These are phyloP conservation scores for Gomphus bonarii DNA, from an alignment of 1,284 basidiomycete species.

Conservation along the genomic window DNA sequence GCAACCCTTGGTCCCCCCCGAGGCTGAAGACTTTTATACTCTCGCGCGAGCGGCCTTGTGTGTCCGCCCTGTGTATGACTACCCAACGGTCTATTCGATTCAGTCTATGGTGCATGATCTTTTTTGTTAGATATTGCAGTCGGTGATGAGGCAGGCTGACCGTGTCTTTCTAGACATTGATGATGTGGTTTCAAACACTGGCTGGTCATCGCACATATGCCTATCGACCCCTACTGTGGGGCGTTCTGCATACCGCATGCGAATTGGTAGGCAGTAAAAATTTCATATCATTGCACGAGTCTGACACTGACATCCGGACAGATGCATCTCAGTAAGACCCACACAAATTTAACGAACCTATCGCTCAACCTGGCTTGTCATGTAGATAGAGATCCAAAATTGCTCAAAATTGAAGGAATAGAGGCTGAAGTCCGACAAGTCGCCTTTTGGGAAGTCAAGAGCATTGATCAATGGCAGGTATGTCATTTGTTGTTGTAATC, in stretches of 20 bases:
- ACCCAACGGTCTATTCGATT: conserved; percentile 10
- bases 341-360: not conserved
- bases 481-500: not conserved
- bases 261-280: conserved; percentile 1
- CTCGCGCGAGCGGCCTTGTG: conserved; percentile 7
- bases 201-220: conserved; percentile 10
- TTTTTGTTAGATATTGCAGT: not conserved
- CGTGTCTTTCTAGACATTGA: conserved; percentile 6
- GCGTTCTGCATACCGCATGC: conserved; percentile 6
- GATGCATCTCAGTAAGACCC: conserved; percentile 7
- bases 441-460: conserved; percentile 11
- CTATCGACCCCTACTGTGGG: conserved; percentile 10
- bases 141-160: not conserved
- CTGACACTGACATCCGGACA: not conserved
- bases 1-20: conserved; percentile 2
- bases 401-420: conserved; percentile 1
- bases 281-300: not conserved
- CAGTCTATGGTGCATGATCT: conserved; percentile 8
- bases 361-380: not conserved
- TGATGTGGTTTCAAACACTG: conserved; percentile 13
- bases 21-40: conserved; percentile 9
- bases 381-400: conserved; percentile 8
- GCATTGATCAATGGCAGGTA: conserved; percentile 12
- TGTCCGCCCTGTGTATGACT: conserved; percentile 9
- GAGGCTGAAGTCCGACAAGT: conserved; percentile 10